phyloP scores from a whole-genome alignment of 768 basidiomycete species.

The Mycena sanguinolenta region DNA sequence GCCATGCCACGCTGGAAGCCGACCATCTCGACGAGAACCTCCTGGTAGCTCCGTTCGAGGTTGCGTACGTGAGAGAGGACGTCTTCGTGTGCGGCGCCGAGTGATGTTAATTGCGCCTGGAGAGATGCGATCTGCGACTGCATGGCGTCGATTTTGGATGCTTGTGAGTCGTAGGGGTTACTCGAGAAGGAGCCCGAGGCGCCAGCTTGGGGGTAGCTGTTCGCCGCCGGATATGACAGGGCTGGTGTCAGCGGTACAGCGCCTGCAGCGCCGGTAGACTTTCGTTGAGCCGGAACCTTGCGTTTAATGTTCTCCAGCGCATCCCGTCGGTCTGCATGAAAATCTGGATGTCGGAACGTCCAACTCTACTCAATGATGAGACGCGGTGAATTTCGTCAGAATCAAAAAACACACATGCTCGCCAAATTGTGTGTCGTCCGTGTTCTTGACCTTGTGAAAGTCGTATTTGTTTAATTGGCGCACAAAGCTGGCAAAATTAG shows the following conservation, averaged over 20 bases:
- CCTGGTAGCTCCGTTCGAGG: slow-evolving; percentile 75
- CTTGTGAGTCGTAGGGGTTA: slow-evolving; percentile 44
- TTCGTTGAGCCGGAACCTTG: slow-evolving; percentile 69
- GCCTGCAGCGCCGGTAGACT: slow-evolving; percentile 50
- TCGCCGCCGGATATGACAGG: slow-evolving; percentile 42
- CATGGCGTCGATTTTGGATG: slow-evolving; percentile 47
- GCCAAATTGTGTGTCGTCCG: slow-evolving; percentile 80
- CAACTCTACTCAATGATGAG: slow-evolving; percentile 53
- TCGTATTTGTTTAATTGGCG: slow-evolving; percentile 97
- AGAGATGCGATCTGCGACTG: slow-evolving; percentile 51
- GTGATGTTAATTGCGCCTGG: slow-evolving; percentile 56
- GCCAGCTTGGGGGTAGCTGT: slow-evolving; percentile 42
- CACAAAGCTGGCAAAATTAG: slow-evolving; percentile 93
- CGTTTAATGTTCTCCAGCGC: slow-evolving; percentile 72
- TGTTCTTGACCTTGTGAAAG: slow-evolving; percentile 96
- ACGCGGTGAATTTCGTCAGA: not conserved
- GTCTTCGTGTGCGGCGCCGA: slow-evolving; percentile 63
- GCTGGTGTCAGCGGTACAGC: slow-evolving; percentile 41
- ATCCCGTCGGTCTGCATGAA: slow-evolving; percentile 66
- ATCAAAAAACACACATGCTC: slow-evolving; percentile 62
- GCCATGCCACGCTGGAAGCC: slow-evolving; percentile 81
- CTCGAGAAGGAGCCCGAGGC: slow-evolving; percentile 45
- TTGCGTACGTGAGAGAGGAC: slow-evolving; percentile 66
- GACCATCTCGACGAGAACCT: slow-evolving; percentile 79
- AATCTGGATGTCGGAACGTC: slow-evolving; percentile 73